Conservation (phyloP, 2,329 filamentous ascomycete species). For the Westerdykella aurantiaca region DNA sequence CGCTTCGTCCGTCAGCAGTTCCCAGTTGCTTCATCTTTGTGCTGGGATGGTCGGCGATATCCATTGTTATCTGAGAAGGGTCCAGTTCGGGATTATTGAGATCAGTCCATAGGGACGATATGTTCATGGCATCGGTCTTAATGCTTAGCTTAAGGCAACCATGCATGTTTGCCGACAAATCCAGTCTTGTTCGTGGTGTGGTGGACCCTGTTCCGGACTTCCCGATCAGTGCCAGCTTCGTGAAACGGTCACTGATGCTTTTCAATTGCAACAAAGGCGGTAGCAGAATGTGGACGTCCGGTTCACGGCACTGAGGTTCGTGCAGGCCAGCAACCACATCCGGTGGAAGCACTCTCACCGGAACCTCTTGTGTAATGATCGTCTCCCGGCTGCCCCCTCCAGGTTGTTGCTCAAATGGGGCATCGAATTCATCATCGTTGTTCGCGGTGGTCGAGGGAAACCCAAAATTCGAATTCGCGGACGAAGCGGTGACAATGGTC, state of each 20-base stretch:
- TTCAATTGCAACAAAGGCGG: slow-evolving; percentile 85
- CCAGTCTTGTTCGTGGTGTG: slow-evolving; percentile 53
- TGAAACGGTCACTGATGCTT: slow-evolving; percentile 91
- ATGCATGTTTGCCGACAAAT: slow-evolving; percentile 91
- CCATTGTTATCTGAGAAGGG: slow-evolving; percentile 61
- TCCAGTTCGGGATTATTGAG: slow-evolving; percentile 85
- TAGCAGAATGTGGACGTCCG: slow-evolving; percentile 88
- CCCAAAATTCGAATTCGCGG: slow-evolving; percentile 43
- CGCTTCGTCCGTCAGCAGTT: slow-evolving; percentile 57
- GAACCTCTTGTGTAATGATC: slow-evolving; percentile 89
- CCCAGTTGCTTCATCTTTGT: slow-evolving; percentile 63
- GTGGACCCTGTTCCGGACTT: slow-evolving; percentile 34
- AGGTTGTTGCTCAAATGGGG: slow-evolving; percentile 20
- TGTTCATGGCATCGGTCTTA: slow-evolving; percentile 74
- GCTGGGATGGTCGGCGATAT: slow-evolving; percentile 72
- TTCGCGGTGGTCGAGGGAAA: slow-evolving; percentile 23
- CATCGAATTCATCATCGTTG: slow-evolving; percentile 21
- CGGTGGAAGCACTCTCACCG: slow-evolving; percentile 81
- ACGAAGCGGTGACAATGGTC: slow-evolving; percentile 73
- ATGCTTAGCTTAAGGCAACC: slow-evolving; percentile 76
- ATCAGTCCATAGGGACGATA: slow-evolving; percentile 78
- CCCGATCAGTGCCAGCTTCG: slow-evolving; percentile 58
- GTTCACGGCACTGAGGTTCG: slow-evolving; percentile 83
- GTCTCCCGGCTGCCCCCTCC: slow-evolving; percentile 68
- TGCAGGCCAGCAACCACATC: slow-evolving; percentile 86